Evolutionary conservation across 352 stramenopile genomes (phyloP).

Genomic region (Phytophthora pluvialis): DNA sequence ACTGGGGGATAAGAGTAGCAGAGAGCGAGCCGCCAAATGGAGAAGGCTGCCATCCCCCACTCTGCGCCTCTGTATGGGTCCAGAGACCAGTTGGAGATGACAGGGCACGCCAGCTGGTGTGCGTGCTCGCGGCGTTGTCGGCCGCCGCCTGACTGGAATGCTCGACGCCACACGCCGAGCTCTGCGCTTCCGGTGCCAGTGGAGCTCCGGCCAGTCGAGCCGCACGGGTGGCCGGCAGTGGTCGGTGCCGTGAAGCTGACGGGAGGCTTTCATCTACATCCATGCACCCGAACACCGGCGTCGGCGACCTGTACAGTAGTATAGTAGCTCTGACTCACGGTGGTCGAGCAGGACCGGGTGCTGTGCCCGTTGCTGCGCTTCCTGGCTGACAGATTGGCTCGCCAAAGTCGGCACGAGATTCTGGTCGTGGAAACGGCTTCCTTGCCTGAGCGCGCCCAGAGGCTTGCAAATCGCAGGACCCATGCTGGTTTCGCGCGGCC

Average conservation of each 20-base stretch:
- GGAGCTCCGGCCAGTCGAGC: constrained; percentile 13
- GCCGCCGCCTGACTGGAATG: constrained; percentile 9
- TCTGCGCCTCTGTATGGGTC: constrained; percentile 13
- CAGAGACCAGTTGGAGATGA: constrained; percentile 29
- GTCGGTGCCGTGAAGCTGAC: background rate
- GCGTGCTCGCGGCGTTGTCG: constrained; percentile 13
- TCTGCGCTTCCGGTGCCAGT: constrained; percentile 6
- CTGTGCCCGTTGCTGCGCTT: constrained; percentile 25
- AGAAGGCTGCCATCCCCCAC: constrained; percentile 12
- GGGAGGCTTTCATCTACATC: background rate
- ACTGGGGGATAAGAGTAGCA: constrained; percentile 30
- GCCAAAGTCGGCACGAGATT: constrained; percentile 22
- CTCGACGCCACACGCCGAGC: constrained; percentile 12
- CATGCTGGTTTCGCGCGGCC: constrained; percentile 8
- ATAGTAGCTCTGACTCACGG: constrained; percentile 1
- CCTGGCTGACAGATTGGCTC: constrained; percentile 35
- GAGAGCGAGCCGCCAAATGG: constrained; percentile 23
- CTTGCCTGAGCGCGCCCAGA: background rate
- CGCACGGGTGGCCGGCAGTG: background rate
- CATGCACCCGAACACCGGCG: background rate
- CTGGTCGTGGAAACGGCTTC: constrained; percentile 25
- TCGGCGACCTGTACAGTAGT: background rate
- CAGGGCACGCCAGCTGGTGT: constrained; percentile 24
- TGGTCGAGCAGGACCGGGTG: constrained; percentile 17
- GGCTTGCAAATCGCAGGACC: constrained; percentile 24